These are phyloP conservation scores for Tolypocladium pustulatum DNA, from an alignment of 2,329 filamentous ascomycete species.

Conservation along the genomic window DNA sequence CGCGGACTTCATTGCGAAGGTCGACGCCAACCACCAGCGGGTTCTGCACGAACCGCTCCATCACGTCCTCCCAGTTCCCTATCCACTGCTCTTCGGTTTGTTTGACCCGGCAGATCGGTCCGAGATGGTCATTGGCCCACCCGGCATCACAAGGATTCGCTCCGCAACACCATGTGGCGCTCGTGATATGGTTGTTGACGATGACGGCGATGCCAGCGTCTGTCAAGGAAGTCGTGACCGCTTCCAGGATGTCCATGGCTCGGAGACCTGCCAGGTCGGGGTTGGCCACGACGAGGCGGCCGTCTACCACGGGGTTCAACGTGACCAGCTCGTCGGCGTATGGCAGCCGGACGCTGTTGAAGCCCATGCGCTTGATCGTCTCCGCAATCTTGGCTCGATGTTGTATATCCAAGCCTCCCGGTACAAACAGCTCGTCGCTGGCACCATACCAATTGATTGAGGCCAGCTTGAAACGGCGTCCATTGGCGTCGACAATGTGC, in stretches of 20 bases:
- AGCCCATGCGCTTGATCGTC: constrained; percentile 50
- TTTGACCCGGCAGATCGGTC: constrained; percentile 45
- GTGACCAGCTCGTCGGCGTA: constrained; percentile 61
- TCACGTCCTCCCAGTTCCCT: constrained; percentile 53
- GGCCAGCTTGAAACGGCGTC: constrained; percentile 48
- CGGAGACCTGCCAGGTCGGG: constrained; percentile 44
- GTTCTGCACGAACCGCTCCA: constrained; percentile 47
- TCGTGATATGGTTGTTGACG: constrained; percentile 62
- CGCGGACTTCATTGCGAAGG: constrained; percentile 58
- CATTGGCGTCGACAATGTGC: constrained; percentile 46
- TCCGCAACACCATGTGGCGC: constrained; percentile 59
- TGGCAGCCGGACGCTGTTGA: constrained; percentile 60
- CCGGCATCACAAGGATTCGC: constrained; percentile 56
- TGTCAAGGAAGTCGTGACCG: constrained; percentile 48
- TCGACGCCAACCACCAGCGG: constrained; percentile 55
- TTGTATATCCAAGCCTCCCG: constrained; percentile 51
- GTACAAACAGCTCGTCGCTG: constrained; percentile 55
- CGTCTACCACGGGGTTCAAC: constrained; percentile 43
- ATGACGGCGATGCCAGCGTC: constrained; percentile 54
- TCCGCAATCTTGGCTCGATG: constrained; percentile 50
- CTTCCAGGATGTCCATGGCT: constrained; percentile 52
- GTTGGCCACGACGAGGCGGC: constrained; percentile 43
- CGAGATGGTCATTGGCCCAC: constrained; percentile 56
- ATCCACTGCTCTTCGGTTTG: constrained; percentile 60
- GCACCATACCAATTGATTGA: constrained; percentile 64